These are phyloP conservation scores for Metschnikowia drakensbergensis DNA, from an alignment of 805 yeast genomes.

Conservation along the genomic window DNA sequence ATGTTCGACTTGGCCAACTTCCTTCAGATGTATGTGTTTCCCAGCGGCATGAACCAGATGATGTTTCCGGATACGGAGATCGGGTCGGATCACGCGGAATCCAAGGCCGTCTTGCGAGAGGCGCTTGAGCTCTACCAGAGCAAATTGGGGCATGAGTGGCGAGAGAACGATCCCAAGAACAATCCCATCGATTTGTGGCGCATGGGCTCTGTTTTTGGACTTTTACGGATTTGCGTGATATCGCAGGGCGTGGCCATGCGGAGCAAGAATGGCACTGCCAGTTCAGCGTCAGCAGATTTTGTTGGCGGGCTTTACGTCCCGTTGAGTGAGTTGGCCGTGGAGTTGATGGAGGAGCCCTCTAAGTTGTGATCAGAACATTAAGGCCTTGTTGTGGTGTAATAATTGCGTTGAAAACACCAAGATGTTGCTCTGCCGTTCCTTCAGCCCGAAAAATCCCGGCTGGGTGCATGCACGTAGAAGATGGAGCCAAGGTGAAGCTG, in stretches of 20 bases:
- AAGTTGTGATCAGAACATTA: constrained; percentile 5
- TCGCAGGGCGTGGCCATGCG: constrained; percentile 62
- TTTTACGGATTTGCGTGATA: constrained; percentile 53
- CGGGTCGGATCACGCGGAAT: constrained; percentile 31
- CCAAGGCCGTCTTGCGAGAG: constrained; percentile 18
- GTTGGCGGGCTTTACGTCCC: constrained; percentile 34
- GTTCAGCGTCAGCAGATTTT: constrained; percentile 46
- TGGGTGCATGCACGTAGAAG: no score
- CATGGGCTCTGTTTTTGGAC: constrained; percentile 53
- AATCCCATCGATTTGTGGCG: constrained; percentile 46
- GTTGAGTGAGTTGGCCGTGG: constrained; percentile 30
- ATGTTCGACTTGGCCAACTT: constrained; percentile 58
- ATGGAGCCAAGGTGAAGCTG: no score
- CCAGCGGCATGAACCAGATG: constrained; percentile 33
- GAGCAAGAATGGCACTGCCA: constrained; percentile 48
- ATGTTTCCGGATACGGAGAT: constrained; percentile 23
- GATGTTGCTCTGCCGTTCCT: no score
- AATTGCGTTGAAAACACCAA: no score
- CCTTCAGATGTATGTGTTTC: constrained; percentile 50
- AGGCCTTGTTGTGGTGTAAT: not conserved
- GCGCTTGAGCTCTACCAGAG: constrained; percentile 27
- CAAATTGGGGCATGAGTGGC: constrained; percentile 27
- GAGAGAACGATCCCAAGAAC: constrained; percentile 33
- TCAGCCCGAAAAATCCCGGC: no score
- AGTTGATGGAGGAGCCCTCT: constrained; percentile 1